phyloP scores from a whole-genome alignment of 306 rosid genomes.

The Hippophae gyantsensis region DNA sequence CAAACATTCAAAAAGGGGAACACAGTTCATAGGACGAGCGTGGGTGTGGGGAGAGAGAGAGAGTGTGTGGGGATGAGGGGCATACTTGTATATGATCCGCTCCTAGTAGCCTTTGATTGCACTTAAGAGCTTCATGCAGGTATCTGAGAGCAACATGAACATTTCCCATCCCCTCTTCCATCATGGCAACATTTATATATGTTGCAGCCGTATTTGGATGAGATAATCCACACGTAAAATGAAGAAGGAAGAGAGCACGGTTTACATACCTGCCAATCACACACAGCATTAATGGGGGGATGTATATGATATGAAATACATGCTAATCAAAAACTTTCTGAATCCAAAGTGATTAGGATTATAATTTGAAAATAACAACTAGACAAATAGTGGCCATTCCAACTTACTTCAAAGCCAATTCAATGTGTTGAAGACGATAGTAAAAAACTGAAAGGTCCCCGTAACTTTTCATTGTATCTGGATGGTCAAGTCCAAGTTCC shows the following conservation, averaged over 20 bases:
- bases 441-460: slow-evolving; percentile 97
- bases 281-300: slow-evolving; percentile 17
- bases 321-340: too few species aligned
- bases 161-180: slow-evolving; percentile 99
- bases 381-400: not conserved
- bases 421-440: slow-evolving; percentile 90
- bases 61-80: slow-evolving; percentile 16
- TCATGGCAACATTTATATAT: slow-evolving; percentile 93
- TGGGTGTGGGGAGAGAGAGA: not conserved
- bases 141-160: slow-evolving; percentile 93
- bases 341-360: too few species aligned
- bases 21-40: too few species aligned
- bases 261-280: slow-evolving; percentile 63
- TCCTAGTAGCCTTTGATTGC: slow-evolving; percentile 89
- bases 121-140: slow-evolving; percentile 94
- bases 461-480: slow-evolving; percentile 97
- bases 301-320: not conserved
- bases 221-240: slow-evolving; percentile 85
- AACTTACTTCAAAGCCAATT: slow-evolving; percentile 90
- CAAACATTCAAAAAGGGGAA: too few species aligned
- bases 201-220: slow-evolving; percentile 99
- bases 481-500: slow-evolving; percentile 97
- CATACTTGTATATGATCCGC: slow-evolving; percentile 91
- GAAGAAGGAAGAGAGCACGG: slow-evolving; percentile 91
- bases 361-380: slow-evolving; percentile 9